Percentiles rank a stretch among this genome's conserved stretches.
Conservation (phyloP, 352 stramenopile species). For the Phytophthora boehmeriae region DNA sequence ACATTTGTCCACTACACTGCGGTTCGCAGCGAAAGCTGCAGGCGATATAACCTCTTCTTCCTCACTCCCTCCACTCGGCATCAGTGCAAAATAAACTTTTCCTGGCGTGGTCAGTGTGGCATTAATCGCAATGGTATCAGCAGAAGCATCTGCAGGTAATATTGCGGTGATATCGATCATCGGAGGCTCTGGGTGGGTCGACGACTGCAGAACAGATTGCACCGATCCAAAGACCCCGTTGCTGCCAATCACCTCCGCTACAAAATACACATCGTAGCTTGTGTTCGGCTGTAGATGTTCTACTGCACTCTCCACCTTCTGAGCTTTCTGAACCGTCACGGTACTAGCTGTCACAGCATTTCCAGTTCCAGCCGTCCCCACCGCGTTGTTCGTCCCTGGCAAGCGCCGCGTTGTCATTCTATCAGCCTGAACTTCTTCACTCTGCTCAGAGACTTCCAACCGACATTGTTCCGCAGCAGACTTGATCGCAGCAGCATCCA, state of each 20-base stretch:
- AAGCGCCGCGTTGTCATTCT: not conserved
- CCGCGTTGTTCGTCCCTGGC: constrained; percentile 7
- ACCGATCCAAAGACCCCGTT: constrained; percentile 82
- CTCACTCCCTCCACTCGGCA: constrained; percentile 29
- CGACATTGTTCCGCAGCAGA: constrained; percentile 35
- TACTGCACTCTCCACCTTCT: constrained; percentile 60
- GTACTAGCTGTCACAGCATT: constrained; percentile 41
- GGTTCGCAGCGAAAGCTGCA: constrained; percentile 39
- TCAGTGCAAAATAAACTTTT: constrained; percentile 52
- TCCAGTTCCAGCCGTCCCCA: constrained; percentile 4
- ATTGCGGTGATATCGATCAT: constrained; percentile 25
- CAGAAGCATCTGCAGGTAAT: constrained; percentile 40
- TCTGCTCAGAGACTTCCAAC: constrained; percentile 2
- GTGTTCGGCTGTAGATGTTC: constrained; percentile 53
- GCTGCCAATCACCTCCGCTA: constrained; percentile 74
- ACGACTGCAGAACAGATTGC: constrained; percentile 62
- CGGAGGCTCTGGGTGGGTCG: constrained; percentile 60
- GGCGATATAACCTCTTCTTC: constrained; percentile 13
- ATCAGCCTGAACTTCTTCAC: not conserved
- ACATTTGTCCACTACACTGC: constrained; percentile 4
- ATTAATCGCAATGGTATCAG: constrained; percentile 38
- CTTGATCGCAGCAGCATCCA: constrained; percentile 62
- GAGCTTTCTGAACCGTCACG: constrained; percentile 43
- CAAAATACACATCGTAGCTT: constrained; percentile 87
- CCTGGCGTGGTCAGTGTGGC: constrained; percentile 46